A percentile compares a stretch with the other conserved stretches of the same genome.
These are phyloP conservation scores for Candida boleticola DNA, from an alignment of 805 yeast genomes.

Conservation along the genomic window DNA sequence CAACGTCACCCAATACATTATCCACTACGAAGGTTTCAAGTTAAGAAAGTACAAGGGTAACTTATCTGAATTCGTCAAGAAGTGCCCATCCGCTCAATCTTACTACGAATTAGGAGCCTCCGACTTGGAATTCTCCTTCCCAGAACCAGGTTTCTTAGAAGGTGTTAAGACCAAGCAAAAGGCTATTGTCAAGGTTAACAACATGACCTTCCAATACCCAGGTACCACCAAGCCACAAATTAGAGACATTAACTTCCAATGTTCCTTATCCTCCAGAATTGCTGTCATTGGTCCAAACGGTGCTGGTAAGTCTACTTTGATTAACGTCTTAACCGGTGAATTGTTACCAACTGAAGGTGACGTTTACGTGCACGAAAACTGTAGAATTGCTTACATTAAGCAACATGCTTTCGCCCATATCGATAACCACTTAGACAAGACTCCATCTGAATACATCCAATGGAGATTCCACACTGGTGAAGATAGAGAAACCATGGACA, in stretches of 20 bases:
- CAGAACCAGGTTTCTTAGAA: constrained; percentile 99
- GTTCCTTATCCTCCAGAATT: constrained; percentile 98
- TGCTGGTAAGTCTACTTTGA: constrained; percentile 99
- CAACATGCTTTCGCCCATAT: constrained; percentile 99
- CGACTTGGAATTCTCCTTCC: constrained; percentile 94
- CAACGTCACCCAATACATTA: constrained; percentile 95
- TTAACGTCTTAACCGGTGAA: constrained; percentile 99
- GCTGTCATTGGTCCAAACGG: constrained; percentile 99
- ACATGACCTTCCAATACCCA: constrained; percentile 99
- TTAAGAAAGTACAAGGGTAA: constrained; percentile 99
- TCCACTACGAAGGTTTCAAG: constrained; percentile 99
- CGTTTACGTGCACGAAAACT: constrained; percentile 98
- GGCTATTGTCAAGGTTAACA: constrained; percentile 97
- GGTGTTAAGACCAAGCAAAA: constrained; percentile 99
- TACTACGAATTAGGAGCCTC: constrained; percentile 99
- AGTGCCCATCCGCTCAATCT: constrained; percentile 98
- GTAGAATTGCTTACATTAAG: constrained; percentile 99
- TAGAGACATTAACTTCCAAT: constrained; percentile 90
- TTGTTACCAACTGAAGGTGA: constrained; percentile 97
- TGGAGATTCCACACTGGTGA: constrained; percentile 99
- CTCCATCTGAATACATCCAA: constrained; percentile 99
- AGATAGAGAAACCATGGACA: constrained; percentile 99
- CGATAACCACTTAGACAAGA: constrained; percentile 97
- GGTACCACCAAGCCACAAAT: constrained; percentile 98
- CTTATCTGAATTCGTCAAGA: constrained; percentile 97